Evolutionary conservation across 306 rosid species (phyloP), one percentile per base, ranked within the genome.

Genomic region (Cercis canadensis): DNA sequence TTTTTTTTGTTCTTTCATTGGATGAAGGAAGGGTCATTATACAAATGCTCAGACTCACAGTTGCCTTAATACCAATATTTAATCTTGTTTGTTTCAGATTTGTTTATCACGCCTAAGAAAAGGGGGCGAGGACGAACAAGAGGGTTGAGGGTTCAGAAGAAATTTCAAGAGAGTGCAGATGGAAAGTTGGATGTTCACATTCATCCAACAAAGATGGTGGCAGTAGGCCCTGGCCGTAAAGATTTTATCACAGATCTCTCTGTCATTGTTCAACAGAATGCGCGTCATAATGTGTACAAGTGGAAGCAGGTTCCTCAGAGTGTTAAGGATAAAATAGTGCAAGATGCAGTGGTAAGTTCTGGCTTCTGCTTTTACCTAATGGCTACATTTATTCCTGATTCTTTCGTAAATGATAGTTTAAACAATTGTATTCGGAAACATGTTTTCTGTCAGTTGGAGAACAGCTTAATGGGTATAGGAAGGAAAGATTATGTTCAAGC

Each of bases 171-270:
- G 69, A 81, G 85, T 62, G 60, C 53, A 13, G 85, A 81, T 49
- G 82, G 85, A 52, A 81, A 81, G 79, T 39, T 81, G 70, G 85
- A 81, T 67, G 85, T 81, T 72, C 7, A 62, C 14, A 81, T 81
- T 67, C 85, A 72, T 76, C 82, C 78, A 8, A 66, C 69, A 17
- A 76, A 54, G 75, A 46, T 76, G 73, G 85, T 76, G 45, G 79
- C 85, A 17, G 59, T 81, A 47, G 82, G 85, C 76, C 79, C 85
- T 2, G 82, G 85, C 41, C 85, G 82, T 21, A 76, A 61, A 54
- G 82, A 76, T 69, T 81, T 81, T 73, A 72, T 76, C 54, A 67
- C 82, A 3, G 79, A 81, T 50, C 79, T 81, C 50, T 76, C 85
- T 46, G 46, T 76, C 65, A 81, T 76, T 66, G 76, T 81, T 54